These are phyloP conservation scores for Solanum medicagineum DNA, from an alignment of 257 asterid genomes.

Conservation along the genomic window DNA sequence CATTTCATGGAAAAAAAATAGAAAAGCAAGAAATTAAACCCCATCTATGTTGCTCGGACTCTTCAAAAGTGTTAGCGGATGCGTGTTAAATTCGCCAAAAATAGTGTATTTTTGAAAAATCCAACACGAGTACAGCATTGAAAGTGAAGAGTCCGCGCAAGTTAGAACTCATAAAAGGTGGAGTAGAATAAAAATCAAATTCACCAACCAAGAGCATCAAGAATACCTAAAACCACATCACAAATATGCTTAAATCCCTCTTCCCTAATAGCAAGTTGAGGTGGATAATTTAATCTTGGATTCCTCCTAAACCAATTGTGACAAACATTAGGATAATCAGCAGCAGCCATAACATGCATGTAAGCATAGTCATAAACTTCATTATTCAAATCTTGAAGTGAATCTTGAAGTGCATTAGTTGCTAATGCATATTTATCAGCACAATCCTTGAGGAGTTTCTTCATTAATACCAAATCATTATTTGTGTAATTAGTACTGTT, in stretches of 20 bases:
- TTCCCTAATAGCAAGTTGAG: slow-evolving; percentile 44
- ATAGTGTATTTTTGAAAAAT: too few species aligned
- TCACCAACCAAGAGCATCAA: slow-evolving; percentile 32
- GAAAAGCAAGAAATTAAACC: neutral
- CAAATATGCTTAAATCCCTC: slow-evolving; percentile 68
- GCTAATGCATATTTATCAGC: slow-evolving; percentile 57
- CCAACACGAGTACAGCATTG: too few species aligned
- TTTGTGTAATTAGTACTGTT: slow-evolving; percentile 11
- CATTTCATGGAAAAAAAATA: neutral
- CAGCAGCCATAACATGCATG: slow-evolving; percentile 78
- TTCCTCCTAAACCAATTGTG: slow-evolving; percentile 39
- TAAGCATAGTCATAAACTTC: slow-evolving; percentile 76
- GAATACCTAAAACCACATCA: slow-evolving; percentile 62
- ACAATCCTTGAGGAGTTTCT: slow-evolving; percentile 48
- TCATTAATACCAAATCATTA: slow-evolving; percentile 7
- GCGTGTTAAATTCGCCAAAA: too few species aligned
- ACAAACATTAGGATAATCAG: slow-evolving; percentile 72
- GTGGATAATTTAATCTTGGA: slow-evolving; percentile 43
- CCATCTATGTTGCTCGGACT: too few species aligned
- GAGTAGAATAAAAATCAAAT: neutral
- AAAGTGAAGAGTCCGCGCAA: too few species aligned
- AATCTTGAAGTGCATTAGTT: slow-evolving; percentile 37
- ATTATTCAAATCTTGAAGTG: slow-evolving; percentile 37
- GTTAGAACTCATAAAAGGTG: too few species aligned
- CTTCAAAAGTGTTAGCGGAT: too few species aligned